Percentiles rank a stretch among this genome's conserved stretches.
phyloP scores from a whole-genome alignment of 148 eudicot species.

The Dysphania ambrosioides region DNA sequence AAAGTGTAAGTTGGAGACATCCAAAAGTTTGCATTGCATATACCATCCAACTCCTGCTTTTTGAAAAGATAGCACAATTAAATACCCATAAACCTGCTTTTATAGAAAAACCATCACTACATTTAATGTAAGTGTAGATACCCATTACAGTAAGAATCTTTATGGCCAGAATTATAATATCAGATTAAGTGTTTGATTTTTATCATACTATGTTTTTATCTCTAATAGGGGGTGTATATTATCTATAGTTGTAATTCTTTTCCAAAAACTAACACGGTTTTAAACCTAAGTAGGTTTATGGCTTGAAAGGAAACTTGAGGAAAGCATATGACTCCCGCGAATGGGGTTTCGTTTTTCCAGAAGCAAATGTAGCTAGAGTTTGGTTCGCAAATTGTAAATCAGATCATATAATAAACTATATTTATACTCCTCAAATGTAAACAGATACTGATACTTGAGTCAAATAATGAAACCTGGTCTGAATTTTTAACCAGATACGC shows the following conservation, averaged over 20 bases:
- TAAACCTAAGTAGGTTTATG: neutral
- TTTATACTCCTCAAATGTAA: neutral
- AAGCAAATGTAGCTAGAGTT: neutral
- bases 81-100: neutral
- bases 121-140: neutral
- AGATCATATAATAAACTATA: neutral
- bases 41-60: slow-evolving; percentile 55
- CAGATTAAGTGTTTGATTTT: slow-evolving; percentile 2
- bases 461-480: too few relatives aligned
- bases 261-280: neutral
- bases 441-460: too few relatives aligned
- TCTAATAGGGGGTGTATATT: neutral
- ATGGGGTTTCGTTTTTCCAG: neutral
- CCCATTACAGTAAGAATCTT: neutral
- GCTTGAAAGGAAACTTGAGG: too few relatives aligned
- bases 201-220: neutral
- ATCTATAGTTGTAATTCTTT: neutral
- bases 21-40: slow-evolving; percentile 56
- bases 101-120: neutral
- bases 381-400: neutral
- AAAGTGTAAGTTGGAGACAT: slow-evolving; percentile 48
- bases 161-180: neutral
- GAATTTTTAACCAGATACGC: too few relatives aligned
- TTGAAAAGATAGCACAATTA: slow-evolving; percentile 14
- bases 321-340: neutral